Conservation (phyloP, 2,329 filamentous ascomycete species). For the Sporothrix variecibatus region DNA sequence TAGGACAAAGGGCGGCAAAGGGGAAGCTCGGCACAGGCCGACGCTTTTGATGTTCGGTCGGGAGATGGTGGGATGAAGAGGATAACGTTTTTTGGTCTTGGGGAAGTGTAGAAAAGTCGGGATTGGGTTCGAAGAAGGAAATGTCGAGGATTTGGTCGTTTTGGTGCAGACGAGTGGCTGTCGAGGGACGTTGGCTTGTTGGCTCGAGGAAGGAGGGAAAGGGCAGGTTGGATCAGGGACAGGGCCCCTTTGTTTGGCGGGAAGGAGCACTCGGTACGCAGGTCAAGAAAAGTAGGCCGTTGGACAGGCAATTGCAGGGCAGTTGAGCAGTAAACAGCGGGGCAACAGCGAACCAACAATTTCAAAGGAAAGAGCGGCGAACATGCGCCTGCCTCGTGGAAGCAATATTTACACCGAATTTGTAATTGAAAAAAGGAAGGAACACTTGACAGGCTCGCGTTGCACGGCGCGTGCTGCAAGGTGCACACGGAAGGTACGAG, state of each 20-base stretch:
- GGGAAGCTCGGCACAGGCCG: slow-evolving; percentile 6
- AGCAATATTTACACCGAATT: background rate
- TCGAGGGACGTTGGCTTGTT: background rate
- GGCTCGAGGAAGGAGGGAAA: background rate
- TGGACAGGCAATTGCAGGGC: slow-evolving; percentile 21
- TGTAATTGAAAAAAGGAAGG: background rate
- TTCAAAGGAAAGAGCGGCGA: slow-evolving; percentile 1
- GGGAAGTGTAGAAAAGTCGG: background rate
- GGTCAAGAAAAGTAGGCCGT: background rate
- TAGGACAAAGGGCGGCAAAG: background rate
- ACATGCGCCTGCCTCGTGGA: background rate
- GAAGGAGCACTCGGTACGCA: background rate
- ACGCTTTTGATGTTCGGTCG: slow-evolving; percentile 8
- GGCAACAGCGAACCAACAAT: slow-evolving; percentile 26
- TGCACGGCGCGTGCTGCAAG: slow-evolving; percentile 26
- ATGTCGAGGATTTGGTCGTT: slow-evolving; percentile 5
- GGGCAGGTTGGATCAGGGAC: background rate
- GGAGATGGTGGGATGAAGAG: background rate
- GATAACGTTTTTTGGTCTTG: background rate
- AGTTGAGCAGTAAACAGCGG: slow-evolving; percentile 3
- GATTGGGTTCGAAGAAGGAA: background rate
- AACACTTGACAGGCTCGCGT: slow-evolving; percentile 22
- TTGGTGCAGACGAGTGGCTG: slow-evolving; percentile 16
- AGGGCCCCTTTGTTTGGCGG: slow-evolving; percentile 3
- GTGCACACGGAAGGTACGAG: slow-evolving; percentile 23